Percentiles rank a stretch among this genome's conserved stretches.
Evolutionary conservation across 2,329 filamentous ascomycete genomes (phyloP).

Genomic region (Neonectria coccinea): DNA sequence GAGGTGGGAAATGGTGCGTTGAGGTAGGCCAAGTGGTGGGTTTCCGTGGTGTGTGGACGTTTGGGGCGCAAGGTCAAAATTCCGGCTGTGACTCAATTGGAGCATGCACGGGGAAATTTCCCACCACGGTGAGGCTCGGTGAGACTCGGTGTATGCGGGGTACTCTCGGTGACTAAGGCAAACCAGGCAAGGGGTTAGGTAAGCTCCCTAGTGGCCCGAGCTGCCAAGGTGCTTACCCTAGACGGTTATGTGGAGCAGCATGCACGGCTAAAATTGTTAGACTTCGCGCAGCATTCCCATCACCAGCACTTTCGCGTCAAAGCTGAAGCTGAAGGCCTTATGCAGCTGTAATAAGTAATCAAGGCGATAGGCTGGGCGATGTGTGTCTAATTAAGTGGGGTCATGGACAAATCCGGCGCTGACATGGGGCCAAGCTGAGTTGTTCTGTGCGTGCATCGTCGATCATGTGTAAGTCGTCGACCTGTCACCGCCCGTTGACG

Average conservation of each 20-base stretch:
- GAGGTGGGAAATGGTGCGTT: constrained; percentile 29
- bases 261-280: constrained; percentile 22
- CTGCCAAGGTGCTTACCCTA: constrained; percentile 24
- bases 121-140: constrained; percentile 41
- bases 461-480: constrained; percentile 14
- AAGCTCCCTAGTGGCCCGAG: neutral
- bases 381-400: constrained; percentile 8
- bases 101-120: constrained; percentile 39
- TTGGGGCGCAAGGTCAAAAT: constrained; percentile 39
- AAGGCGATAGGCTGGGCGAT: constrained; percentile 5
- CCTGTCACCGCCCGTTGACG: constrained; percentile 18
- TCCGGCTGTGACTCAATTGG: constrained; percentile 49
- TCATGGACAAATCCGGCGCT: constrained; percentile 22
- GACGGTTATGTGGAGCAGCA: neutral
- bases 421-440: constrained; percentile 21
- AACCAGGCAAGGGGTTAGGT: neutral
- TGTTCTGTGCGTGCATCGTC: constrained; percentile 9
- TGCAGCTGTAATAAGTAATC: constrained; percentile 15
- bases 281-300: constrained; percentile 39
- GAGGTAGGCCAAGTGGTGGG: constrained; percentile 21
- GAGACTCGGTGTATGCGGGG: constrained; percentile 34
- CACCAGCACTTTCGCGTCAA: constrained; percentile 4
- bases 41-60: constrained; percentile 32
- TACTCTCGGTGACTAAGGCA: constrained; percentile 6
- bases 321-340: neutral